Evolutionary conservation across 257 asterid species (phyloP), one percentile per base, ranked within the genome.

Genomic region (Voacanga thouarsii): DNA sequence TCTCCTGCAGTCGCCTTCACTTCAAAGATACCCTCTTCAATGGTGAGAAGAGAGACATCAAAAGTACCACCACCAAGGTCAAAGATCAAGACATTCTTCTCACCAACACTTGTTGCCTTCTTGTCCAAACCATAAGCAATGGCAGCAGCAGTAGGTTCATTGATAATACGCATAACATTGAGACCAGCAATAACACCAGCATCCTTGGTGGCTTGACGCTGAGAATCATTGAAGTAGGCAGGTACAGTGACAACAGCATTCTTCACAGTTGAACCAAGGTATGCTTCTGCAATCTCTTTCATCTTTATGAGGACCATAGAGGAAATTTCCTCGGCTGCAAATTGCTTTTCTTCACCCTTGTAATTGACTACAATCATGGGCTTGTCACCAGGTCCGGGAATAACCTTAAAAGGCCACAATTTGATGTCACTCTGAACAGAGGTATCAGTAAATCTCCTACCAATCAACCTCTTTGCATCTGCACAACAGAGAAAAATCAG

Each of bases 101-200:
- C 97, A 8, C 96, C 93, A 5, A 87, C 94, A 50, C 96, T 92
- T 26, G 92, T 89, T 2, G 94, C 94, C 85, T 90, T 92, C 88
- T 90, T 92, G 86, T 92, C 97, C 75, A 92, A 85, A 57, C 97
- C 97, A 43, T 92, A 92, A 24, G 97, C 97, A 84, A 92, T 92
- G 72, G 97, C 97, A n/a, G 97, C 97, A 43, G 96, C 96, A 0
- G 96, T 90, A 63, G 97, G 97, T 85, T 92, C 97, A 15, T 89
- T 90, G 73, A 92, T 92, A 53, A 92, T 92, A 39, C 97, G 90
- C 97, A 92, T 84, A 53, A 92, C 97, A 76, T 90, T 90, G 76
- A 92, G 89, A 6, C 97, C 96, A 45, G 96, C 87, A 76, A 92
- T 90, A 0, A 90, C 96, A 47, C 97, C 97, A 44, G 96, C 97